Evolutionary conservation across 2,329 filamentous ascomycete genomes (phyloP).

Genomic region (Botrytis paeoniae): DNA sequence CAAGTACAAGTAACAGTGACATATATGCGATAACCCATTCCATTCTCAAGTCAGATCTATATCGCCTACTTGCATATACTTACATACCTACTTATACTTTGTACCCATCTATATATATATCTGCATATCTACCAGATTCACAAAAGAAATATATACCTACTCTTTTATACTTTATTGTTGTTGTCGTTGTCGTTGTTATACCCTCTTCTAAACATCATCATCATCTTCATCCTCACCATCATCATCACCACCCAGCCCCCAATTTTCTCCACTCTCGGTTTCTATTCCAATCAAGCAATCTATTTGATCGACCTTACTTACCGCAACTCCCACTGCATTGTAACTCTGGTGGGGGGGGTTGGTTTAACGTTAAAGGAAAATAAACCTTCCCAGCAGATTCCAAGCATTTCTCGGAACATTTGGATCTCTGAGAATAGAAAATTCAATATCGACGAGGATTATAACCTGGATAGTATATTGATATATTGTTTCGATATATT

Average conservation of each 20-base stretch:
- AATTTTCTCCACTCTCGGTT: background rate
- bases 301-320: background rate
- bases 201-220: background rate
- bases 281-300: background rate
- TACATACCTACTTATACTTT: background rate
- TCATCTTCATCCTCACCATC: background rate
- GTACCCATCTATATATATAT: background rate
- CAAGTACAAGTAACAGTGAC: background rate
- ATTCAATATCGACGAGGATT: background rate
- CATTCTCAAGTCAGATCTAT: background rate
- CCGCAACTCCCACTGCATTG: background rate
- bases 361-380: background rate
- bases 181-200: background rate
- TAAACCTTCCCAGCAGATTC: conserved; percentile 6
- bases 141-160: background rate
- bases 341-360: conserved; percentile 11
- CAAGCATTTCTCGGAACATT: conserved; percentile 9
- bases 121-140: background rate
- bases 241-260: background rate
- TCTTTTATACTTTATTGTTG: background rate
- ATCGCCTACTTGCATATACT: background rate
- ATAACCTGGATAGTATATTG: background rate
- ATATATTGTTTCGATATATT: background rate
- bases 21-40: background rate
- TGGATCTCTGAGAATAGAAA: conserved; percentile 2